These are phyloP conservation scores for Capsicum rhomboideum DNA, from an alignment of 257 asterid genomes.

Conservation along the genomic window DNA sequence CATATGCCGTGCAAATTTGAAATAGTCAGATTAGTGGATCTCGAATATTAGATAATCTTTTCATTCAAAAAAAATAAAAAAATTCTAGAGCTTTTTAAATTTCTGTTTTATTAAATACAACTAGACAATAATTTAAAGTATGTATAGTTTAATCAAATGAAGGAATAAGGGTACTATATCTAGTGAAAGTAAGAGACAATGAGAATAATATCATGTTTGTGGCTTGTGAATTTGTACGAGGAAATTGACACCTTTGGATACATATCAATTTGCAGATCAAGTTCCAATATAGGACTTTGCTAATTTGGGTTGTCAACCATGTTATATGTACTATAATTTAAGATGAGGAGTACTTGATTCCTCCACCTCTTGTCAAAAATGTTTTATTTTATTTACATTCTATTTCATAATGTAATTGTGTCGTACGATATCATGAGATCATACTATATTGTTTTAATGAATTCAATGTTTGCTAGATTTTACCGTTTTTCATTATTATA, in stretches of 20 bases:
- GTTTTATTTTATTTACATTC: too few species aligned
- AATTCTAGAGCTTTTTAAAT: not conserved
- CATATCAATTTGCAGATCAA: not conserved
- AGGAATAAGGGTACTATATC: not conserved
- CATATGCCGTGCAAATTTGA: not conserved
- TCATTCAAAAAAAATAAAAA: too few species aligned
- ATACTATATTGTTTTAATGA: too few species aligned
- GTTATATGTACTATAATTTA: not conserved
- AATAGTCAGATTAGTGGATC: not conserved
- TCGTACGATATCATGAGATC: too few species aligned
- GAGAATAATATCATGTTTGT: not conserved
- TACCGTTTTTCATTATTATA: too few species aligned
- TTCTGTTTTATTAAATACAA: not conserved
- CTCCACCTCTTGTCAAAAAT: too few species aligned
- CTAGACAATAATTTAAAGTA: not conserved
- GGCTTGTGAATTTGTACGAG: not conserved
- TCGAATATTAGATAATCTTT: too few species aligned
- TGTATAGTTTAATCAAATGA: not conserved
- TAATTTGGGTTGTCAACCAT: not conserved
- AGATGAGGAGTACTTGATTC: not conserved
- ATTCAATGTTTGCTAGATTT: too few species aligned
- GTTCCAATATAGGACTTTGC: not conserved
- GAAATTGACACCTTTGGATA: not conserved
- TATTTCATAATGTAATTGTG: too few species aligned
- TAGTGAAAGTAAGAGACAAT: not conserved